Evolutionary conservation across 768 basidiomycete genomes (phyloP).

Genomic region (Psilocybe cyanescens): DNA sequence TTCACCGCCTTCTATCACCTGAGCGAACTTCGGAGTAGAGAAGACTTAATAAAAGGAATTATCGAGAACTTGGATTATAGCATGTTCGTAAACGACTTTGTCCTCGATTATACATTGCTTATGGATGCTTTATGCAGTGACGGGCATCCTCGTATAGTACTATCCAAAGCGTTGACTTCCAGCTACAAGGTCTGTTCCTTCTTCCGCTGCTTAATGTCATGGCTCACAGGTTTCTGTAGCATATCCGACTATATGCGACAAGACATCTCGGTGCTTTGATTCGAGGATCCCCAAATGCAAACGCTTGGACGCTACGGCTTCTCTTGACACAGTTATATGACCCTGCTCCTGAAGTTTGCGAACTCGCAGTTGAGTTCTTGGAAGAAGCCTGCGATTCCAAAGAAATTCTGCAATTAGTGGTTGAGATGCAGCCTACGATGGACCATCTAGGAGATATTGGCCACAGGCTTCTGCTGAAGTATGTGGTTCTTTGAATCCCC

Average conservation of each 20-base stretch:
- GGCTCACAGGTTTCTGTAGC: slow-evolving; percentile 45
- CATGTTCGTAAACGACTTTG: slow-evolving; percentile 56
- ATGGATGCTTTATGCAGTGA: slow-evolving; percentile 57
- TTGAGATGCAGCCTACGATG: slow-evolving; percentile 92
- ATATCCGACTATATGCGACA: slow-evolving; percentile 88
- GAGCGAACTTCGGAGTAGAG: slow-evolving; percentile 86
- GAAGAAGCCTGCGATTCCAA: slow-evolving; percentile 89
- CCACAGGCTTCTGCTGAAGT: slow-evolving; percentile 88
- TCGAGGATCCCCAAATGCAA: slow-evolving; percentile 61
- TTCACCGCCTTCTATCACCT: slow-evolving; percentile 97
- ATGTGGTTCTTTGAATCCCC: slow-evolving; percentile 25
- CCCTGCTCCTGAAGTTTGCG: slow-evolving; percentile 86
- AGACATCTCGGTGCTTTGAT: slow-evolving; percentile 85
- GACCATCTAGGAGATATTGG: slow-evolving; percentile 96
- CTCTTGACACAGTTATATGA: slow-evolving; percentile 97
- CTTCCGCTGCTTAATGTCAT: not conserved
- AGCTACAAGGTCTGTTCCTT: slow-evolving; percentile 71
- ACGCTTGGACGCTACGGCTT: slow-evolving; percentile 88
- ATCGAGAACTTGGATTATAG: slow-evolving; percentile 92
- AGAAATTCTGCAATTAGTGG: slow-evolving; percentile 85
- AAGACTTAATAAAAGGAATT: slow-evolving; percentile 90
- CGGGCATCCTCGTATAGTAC: slow-evolving; percentile 90
- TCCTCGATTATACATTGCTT: not conserved
- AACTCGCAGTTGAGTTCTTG: slow-evolving; percentile 86
- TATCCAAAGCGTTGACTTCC: slow-evolving; percentile 94